Percentiles rank a stretch among this genome's conserved stretches.
Evolutionary conservation across 2,329 filamentous ascomycete species (phyloP).

Genomic region (Fusarium cyanostomum): DNA sequence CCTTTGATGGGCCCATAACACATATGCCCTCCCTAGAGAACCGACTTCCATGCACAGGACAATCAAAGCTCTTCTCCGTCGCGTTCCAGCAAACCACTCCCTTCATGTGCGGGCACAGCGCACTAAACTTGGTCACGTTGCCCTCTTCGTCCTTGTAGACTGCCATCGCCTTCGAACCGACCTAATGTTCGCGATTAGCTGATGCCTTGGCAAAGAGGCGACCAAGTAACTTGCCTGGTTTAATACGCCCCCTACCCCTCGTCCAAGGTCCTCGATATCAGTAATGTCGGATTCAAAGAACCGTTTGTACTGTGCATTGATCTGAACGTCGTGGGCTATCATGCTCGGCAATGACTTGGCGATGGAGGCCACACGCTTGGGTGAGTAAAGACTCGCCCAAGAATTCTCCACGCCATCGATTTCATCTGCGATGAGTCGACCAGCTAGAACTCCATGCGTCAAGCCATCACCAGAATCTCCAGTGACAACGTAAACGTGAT

Average conservation of each 20-base stretch:
- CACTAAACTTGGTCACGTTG: slow-evolving; percentile 60
- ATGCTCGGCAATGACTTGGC: slow-evolving; percentile 56
- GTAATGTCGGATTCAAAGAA: slow-evolving; percentile 62
- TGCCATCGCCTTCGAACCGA: slow-evolving; percentile 56
- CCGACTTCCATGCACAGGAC: slow-evolving; percentile 57
- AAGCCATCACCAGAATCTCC: slow-evolving; percentile 67
- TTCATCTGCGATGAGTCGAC: slow-evolving; percentile 62
- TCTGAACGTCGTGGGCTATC: slow-evolving; percentile 61
- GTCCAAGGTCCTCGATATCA: slow-evolving; percentile 64
- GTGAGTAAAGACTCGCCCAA: slow-evolving; percentile 61
- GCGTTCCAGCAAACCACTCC: slow-evolving; percentile 66
- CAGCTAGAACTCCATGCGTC: slow-evolving; percentile 64
- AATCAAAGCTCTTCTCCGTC: slow-evolving; percentile 64
- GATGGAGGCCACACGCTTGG: slow-evolving; percentile 57
- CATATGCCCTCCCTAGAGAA: slow-evolving; percentile 40
- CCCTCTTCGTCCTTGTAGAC: slow-evolving; percentile 66
- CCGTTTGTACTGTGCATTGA: slow-evolving; percentile 66
- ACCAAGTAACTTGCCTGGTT: slow-evolving; percentile 48
- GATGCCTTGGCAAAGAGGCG: accelerated
- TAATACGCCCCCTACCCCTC: slow-evolving; percentile 61
- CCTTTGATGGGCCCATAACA: slow-evolving; percentile 28
- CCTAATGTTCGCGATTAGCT: neutral
- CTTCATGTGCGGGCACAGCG: slow-evolving; percentile 65
- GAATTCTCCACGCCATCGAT: slow-evolving; percentile 60
- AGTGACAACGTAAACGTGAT: slow-evolving; percentile 63